Conservation (phyloP, 164 flowering plant genomes). For the Piper longum region DNA sequence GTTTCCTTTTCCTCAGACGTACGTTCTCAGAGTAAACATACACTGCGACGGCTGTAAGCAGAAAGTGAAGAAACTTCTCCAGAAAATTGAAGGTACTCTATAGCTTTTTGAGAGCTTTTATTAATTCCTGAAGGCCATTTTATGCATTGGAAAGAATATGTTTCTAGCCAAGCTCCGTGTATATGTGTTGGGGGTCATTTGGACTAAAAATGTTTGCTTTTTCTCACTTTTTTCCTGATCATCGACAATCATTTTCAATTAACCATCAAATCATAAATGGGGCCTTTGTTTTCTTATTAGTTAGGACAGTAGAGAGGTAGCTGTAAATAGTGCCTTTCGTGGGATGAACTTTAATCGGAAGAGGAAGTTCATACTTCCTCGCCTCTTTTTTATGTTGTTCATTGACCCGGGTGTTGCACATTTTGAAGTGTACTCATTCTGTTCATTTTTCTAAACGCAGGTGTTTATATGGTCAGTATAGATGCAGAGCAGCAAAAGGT, state of each 20-base stretch:
- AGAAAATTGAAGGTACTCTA: constrained; percentile 51
- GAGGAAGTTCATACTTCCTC: not conserved
- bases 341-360: no score
- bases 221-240: no score
- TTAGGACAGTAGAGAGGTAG: no score
- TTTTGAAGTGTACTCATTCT: not conserved
- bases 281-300: no score
- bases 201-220: no score
- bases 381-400: not conserved
- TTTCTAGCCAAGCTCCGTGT: no score
- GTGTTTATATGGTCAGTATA: constrained; percentile 51
- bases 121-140: not conserved
- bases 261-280: no score
- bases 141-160: not conserved
- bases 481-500: constrained; percentile 72
- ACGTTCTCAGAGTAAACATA: constrained; percentile 45
- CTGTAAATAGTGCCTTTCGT: no score
- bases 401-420: not conserved
- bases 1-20: constrained; percentile 28
- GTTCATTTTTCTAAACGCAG: constrained; percentile 12
- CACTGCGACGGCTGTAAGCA: constrained; percentile 71
- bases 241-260: no score
- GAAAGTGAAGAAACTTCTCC: constrained; percentile 60
- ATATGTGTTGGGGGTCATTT: no score
- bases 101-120: not conserved